A percentile compares a stretch with the other conserved stretches of the same genome.
phyloP scores from a whole-genome alignment of 140 eudicot species.

The Flaveria floridana region DNA sequence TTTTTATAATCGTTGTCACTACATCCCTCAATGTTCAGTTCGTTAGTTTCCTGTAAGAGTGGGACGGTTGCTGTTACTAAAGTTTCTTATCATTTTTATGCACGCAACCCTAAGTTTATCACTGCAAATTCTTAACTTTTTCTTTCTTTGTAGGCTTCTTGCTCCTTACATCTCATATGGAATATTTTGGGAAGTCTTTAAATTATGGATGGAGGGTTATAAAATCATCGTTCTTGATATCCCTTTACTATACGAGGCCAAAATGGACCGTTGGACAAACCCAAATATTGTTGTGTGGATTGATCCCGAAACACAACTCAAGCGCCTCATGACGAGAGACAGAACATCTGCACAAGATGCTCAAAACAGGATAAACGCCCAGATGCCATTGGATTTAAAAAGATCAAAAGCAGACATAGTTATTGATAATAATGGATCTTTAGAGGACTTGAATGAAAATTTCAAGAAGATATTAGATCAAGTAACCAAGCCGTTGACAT shows the following conservation, averaged over 20 bases:
- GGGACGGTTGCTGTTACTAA: not conserved
- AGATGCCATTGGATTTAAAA: conserved; percentile 78
- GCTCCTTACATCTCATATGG: conserved; percentile 87
- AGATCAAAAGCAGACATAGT: conserved; percentile 68
- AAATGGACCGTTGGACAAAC: conserved; percentile 79
- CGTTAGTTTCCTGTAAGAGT: conserved; percentile 18
- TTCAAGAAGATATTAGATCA: conserved; percentile 50
- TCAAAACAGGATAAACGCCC: conserved; percentile 75
- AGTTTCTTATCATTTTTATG: too few species aligned
- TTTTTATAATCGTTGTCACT: conserved; percentile 1
- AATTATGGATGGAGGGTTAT: conserved; percentile 78
- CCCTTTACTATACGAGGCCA: conserved; percentile 82
- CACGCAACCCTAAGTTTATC: too few species aligned
- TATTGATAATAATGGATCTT: conserved; percentile 69
- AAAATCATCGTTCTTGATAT: conserved; percentile 68
- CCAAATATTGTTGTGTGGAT: conserved; percentile 83
- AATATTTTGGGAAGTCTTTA: conserved; percentile 65
- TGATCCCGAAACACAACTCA: conserved; percentile 83
- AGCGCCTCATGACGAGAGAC: conserved; percentile 75
- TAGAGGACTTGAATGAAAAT: conserved; percentile 56
- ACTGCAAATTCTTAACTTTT: too few species aligned
- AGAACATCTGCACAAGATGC: conserved; percentile 76
- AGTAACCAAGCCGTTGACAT: conserved; percentile 77
- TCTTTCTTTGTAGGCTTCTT: conserved; percentile 61
- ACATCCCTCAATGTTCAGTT: not conserved